Base-by-base conservation (phyloP, 495 filamentous ascomycete genomes). In the Podospora bellae-mahoneyi region DNA sequence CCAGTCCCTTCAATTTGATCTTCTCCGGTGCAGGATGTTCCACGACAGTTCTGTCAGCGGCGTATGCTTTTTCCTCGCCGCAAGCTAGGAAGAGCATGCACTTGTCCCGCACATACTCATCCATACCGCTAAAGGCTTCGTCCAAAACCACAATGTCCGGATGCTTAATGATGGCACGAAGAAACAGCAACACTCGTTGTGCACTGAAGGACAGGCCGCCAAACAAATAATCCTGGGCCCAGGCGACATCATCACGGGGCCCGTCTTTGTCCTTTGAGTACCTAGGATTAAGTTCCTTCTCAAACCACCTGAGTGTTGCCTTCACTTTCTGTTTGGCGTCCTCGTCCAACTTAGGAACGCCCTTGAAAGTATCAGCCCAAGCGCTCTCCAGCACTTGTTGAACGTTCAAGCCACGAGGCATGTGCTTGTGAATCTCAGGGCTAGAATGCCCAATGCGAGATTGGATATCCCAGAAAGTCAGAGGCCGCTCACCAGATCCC, bases 381-480 rank as follows among this genome's bases (percentile, higher is more conserved):
- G 94, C 93, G 56, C 88, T 91, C 73, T 93, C 91, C 2, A 99
- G 73, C 0, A 90, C 85, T 64, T 89, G 86, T 7, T 92, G 87
- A 20, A 97, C 78, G 1, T 88, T 90, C 62, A 97, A 83, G 39
- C 86, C 83, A 58, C 88, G 88, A 2, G 95, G 95, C 80, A 97
- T 97, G 81, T 96, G 92, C 60, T 90, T 88, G 70, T 97, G 93
- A 23, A 97, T 91, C 75, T 99, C 95, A 0, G 95, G 96, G 59
- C 91, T 94, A 2, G 93, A 93, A 72, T 97, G 93, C 19, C 95
- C 95, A 64, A 98, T 90, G 19, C 93, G 89, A 2, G 88, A 84
- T 74, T 98, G 94, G 53, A 99, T 87, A 62, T 97, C 94, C 78
- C 96, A 97, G 65, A 97, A 88, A 4, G 92, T 95, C 30, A 97